phyloP scores from a whole-genome alignment of 2,329 filamentous ascomycete genomes.

The Endoconidiophora polonica region DNA sequence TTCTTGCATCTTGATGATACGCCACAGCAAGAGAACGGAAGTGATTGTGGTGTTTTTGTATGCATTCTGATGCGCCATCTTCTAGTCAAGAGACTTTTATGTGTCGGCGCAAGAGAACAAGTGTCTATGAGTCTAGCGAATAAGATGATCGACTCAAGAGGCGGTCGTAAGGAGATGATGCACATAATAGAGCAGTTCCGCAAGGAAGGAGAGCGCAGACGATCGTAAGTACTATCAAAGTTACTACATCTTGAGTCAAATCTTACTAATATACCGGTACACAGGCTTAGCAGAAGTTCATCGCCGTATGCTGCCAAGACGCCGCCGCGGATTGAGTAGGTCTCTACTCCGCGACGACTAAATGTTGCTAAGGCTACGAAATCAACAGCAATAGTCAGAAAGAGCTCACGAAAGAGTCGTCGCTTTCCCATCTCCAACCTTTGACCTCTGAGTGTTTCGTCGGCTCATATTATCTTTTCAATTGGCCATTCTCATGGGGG shows the following conservation, averaged over 20 bases:
- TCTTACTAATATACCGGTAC: not conserved
- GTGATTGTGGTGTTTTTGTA: conserved; percentile 90
- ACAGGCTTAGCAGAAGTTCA: conserved; percentile 13
- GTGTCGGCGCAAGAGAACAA: conserved; percentile 65
- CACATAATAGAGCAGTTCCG: conserved; percentile 73
- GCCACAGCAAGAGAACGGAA: conserved; percentile 82
- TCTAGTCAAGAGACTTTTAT: conserved; percentile 67
- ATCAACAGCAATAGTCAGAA: too few species aligned
- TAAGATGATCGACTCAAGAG: conserved; percentile 63
- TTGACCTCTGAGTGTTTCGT: too few species aligned
- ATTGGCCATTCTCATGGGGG: too few species aligned
- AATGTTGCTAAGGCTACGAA: too few species aligned
- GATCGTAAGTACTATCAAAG: conserved; percentile 45
- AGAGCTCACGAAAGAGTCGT: too few species aligned
- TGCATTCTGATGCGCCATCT: conserved; percentile 90
- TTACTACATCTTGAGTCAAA: not conserved
- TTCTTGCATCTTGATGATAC: conserved; percentile 74
- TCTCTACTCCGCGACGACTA: too few species aligned
- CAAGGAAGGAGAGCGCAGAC: conserved; percentile 70
- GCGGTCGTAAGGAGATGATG: conserved; percentile 78
- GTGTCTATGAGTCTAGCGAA: conserved; percentile 87
- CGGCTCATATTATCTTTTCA: too few species aligned
- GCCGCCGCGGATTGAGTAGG: conserved; percentile 28
- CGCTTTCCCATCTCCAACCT: too few species aligned
- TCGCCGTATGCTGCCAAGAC: conserved; percentile 20